Evolutionary conservation across 202 grass and related monocot species (phyloP), one percentile per base, ranked within the genome.

Genomic region (Elaeis oleifera): DNA sequence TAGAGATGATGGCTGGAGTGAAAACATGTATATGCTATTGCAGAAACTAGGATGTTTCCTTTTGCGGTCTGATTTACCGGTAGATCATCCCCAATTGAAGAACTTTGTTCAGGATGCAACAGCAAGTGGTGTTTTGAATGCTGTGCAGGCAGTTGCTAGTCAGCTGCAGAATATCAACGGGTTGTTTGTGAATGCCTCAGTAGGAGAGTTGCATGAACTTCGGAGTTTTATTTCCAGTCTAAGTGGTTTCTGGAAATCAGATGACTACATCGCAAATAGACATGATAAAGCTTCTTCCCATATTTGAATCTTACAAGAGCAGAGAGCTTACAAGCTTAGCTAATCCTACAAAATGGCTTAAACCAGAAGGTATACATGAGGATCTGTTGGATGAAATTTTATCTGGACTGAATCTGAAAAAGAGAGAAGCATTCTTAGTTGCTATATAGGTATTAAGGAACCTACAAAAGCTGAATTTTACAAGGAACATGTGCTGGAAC

Each of bases 231-330:
- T 96, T 86, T 96, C 67, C 92, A 96, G 72, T 96, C 92, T 23
- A 96, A 96, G 70, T 96, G 92, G 87, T 96, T 91, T 83, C 84
- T 65, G 63, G 79, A 49, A 81, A 86, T 75, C 84, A 85, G 26
- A 68, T 96, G 8, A 76, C 39, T 63, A 64, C 80, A 39, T 81
- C 59, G 18, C 81, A 96, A 53, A 74, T 90, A 67, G 75, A 71
- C 23, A 80, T 76, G 80, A 91, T 91, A 54, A 91, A 56, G 60
- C 74, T 72, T 53, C 79, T 96, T 71, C 92, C 92, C 32, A 79
- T 96, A 78, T 96, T 96, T 85, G 87, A 96, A 81, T 96, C 87
- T 65, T 96, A 83, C 83, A 91, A 81, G 84, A 85, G 67, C 59
- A 91, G 87, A 79, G 79, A 91, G 71, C 76, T 96, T 50, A 72